Percentiles rank a stretch among this genome's conserved stretches.
These are phyloP conservation scores for Trichoderma aggressivum DNA, from an alignment of 2,329 filamentous ascomycete species.

Conservation along the genomic window DNA sequence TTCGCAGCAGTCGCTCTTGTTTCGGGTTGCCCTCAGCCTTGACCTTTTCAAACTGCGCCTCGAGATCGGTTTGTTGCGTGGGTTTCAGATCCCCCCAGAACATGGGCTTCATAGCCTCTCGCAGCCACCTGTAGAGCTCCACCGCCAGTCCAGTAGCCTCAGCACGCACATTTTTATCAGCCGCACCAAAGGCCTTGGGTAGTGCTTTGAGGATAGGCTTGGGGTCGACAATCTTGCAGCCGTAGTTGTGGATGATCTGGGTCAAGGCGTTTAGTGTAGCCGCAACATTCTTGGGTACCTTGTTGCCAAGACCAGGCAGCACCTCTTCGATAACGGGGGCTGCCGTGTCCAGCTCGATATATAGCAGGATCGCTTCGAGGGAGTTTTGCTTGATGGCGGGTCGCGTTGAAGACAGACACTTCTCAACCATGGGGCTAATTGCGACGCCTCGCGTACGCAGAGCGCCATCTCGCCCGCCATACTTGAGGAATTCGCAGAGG, in stretches of 20 bases:
- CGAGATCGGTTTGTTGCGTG: conserved; percentile 89
- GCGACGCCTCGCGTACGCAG: conserved; percentile 73
- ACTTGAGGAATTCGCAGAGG: conserved; percentile 89
- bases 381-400: conserved; percentile 85
- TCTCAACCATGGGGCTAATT: conserved; percentile 79
- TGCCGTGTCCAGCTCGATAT: conserved; percentile 84
- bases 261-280: conserved; percentile 71
- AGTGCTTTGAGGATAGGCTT: conserved; percentile 85
- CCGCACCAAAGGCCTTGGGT: conserved; percentile 89
- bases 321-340: conserved; percentile 88
- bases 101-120: conserved; percentile 96
- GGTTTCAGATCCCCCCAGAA: conserved; percentile 96
- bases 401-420: conserved; percentile 82
- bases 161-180: conserved; percentile 95
- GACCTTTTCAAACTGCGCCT: conserved; percentile 89
- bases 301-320: conserved; percentile 76
- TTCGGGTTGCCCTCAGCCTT: conserved; percentile 85
- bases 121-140: conserved; percentile 94
- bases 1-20: conserved; percentile 82
- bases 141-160: conserved; percentile 89
- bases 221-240: conserved; percentile 89
- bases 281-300: conserved; percentile 83
- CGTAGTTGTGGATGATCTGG: conserved; percentile 87
- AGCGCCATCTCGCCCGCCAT: conserved; percentile 75
- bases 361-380: conserved; percentile 80